Evolutionary conservation across 2,329 filamentous ascomycete genomes (phyloP).

Genomic region (Pseudocercospora fuligena): DNA sequence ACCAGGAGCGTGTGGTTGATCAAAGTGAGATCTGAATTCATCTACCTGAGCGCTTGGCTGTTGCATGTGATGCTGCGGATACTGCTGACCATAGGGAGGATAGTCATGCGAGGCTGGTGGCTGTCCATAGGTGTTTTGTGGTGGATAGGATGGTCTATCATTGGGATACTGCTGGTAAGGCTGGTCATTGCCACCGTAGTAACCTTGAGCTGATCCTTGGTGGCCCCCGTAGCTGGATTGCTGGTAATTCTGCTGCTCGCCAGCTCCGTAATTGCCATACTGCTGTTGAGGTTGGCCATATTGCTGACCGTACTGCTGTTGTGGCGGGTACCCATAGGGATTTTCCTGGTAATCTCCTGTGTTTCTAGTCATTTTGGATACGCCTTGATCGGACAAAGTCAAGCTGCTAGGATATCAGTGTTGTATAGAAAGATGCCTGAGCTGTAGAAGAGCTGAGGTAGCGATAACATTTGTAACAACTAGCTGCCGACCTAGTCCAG

Average conservation of each 20-base stretch:
- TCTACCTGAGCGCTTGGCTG: conserved; percentile 31
- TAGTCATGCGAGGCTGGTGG: conserved; percentile 8
- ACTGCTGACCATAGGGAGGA: conserved; percentile 17
- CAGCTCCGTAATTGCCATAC: conserved; percentile 24
- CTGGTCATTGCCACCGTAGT: conserved; percentile 38
- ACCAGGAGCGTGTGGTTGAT: conserved; percentile 23
- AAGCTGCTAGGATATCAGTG: neutral
- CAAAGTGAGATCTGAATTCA: conserved; percentile 28
- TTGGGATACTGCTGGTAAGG: conserved; percentile 36
- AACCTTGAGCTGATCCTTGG: conserved; percentile 34
- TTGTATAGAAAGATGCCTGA: neutral
- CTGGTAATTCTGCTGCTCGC: conserved; percentile 19
- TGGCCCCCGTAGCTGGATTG: conserved; percentile 14
- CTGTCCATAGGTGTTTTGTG: conserved; percentile 1
- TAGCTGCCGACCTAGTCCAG: conserved; percentile 5
- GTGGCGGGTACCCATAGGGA: conserved; percentile 23
- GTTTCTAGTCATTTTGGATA: conserved; percentile 26
- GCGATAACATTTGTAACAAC: neutral
- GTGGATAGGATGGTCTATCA: conserved; percentile 21
- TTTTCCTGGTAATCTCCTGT: conserved; percentile 22
- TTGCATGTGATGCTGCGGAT: conserved; percentile 27
- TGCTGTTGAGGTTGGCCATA: conserved; percentile 11
- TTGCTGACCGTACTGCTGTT: conserved; percentile 27
- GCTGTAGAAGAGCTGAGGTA: neutral
- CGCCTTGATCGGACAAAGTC: neutral